Percentiles rank a stretch among this genome's conserved stretches.
These are phyloP conservation scores for Areca catechu DNA, from an alignment of 176 grass and related monocot genomes.

Conservation along the genomic window DNA sequence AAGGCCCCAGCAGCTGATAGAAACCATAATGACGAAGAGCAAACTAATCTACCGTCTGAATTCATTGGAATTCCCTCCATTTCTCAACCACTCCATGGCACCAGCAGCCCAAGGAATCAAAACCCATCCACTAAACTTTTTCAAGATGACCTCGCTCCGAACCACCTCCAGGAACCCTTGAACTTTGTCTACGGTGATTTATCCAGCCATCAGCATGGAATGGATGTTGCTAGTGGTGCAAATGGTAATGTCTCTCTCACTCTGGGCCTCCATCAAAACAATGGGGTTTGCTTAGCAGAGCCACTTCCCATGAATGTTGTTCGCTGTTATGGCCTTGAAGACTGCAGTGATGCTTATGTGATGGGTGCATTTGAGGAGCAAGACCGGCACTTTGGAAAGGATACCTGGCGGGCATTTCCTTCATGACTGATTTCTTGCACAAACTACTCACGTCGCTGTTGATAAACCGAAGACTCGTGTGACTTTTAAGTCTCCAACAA, in stretches of 20 bases:
- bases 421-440: conserved; percentile 67
- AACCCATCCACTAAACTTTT: conserved; percentile 28
- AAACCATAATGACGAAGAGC: conserved; percentile 14
- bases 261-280: conserved; percentile 87
- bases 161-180: conserved; percentile 34
- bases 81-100: conserved; percentile 41
- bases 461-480: no score
- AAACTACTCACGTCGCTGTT: neutral
- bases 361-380: conserved; percentile 54
- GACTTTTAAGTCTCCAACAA: no score
- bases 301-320: conserved; percentile 51
- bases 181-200: conserved; percentile 42
- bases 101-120: conserved; percentile 33
- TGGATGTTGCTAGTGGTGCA: neutral
- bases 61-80: conserved; percentile 31
- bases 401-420: conserved; percentile 62
- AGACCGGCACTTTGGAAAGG: conserved; percentile 76
- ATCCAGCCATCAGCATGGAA: conserved; percentile 32
- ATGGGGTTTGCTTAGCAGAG: conserved; percentile 42
- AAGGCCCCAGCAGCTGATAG: conserved; percentile 42
- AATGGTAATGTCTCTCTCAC: conserved; percentile 66
- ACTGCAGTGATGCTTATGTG: conserved; percentile 58
- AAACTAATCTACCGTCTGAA: conserved; percentile 33
- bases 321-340: conserved; percentile 84
- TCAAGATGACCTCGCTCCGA: conserved; percentile 49